Conservation (phyloP, 495 filamentous ascomycete species). For the Aspergillus sclerotiicarbonarius region DNA sequence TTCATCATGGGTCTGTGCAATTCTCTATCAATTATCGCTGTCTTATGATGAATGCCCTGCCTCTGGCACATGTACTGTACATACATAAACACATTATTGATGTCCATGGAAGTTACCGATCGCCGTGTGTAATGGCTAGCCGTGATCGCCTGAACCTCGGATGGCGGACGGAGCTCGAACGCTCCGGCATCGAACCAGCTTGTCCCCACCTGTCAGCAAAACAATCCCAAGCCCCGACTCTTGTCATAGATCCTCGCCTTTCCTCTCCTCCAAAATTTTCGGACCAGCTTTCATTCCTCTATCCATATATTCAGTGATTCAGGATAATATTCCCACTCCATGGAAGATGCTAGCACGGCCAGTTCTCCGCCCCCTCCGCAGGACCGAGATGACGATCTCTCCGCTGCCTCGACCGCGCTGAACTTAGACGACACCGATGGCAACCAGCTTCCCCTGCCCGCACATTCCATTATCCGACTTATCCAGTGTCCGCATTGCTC, state of each 20-base stretch:
- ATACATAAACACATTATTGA: conserved; percentile 5
- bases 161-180: not conserved
- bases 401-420: not conserved
- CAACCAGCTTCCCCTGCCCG: conserved; percentile 2
- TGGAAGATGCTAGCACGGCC: conserved; percentile 27
- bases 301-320: not conserved
- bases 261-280: not conserved
- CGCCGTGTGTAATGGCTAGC: too few relatives aligned
- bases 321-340: conserved; percentile 13
- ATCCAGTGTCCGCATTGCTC: conserved; percentile 77
- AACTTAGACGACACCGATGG: not conserved
- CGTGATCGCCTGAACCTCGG: not conserved
- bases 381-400: conserved; percentile 4
- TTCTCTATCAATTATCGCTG: not conserved
- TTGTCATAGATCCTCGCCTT: not conserved
- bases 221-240: not conserved
- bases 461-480: conserved; percentile 58
- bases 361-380: conserved; percentile 12
- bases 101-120: not conserved
- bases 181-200: not conserved
- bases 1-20: not conserved
- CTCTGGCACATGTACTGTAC: conserved; percentile 10
- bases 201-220: not conserved
- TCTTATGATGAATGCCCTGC: conserved; percentile 4
- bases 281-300: not conserved